Percentiles rank a stretch among this genome's conserved stretches.
Evolutionary conservation across 768 basidiomycete genomes (phyloP).

Genomic region (Leccinum disarticulatum): DNA sequence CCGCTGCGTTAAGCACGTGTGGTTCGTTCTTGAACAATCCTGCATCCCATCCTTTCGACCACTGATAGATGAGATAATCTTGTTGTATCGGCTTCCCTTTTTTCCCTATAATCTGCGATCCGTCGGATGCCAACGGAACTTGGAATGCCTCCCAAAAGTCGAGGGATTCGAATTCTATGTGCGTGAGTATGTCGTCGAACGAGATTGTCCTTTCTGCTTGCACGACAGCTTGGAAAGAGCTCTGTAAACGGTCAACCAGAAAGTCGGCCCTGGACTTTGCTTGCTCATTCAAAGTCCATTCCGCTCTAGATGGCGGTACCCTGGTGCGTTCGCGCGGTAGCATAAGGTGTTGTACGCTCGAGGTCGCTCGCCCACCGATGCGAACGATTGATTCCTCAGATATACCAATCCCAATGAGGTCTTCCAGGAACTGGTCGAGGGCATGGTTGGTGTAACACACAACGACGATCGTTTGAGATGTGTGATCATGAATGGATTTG

Average conservation of each 20-base stretch:
- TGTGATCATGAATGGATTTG: constrained; percentile 53
- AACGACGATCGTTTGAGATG: constrained; percentile 54
- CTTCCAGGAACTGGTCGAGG: constrained; percentile 66
- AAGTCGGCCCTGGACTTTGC: constrained; percentile 29
- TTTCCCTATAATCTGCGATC: constrained; percentile 43
- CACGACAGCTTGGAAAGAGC: constrained; percentile 32
- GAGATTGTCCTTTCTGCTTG: constrained; percentile 13
- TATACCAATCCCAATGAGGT: constrained; percentile 61
- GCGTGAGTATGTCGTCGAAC: constrained; percentile 37
- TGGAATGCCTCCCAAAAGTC: constrained; percentile 46
- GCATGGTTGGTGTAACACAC: constrained; percentile 78
- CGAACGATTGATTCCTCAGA: constrained; percentile 50
- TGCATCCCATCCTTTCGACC: constrained; percentile 46
- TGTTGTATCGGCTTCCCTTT: constrained; percentile 36
- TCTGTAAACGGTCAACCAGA: constrained; percentile 26
- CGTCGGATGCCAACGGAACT: constrained; percentile 43
- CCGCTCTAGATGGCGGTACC: constrained; percentile 28
- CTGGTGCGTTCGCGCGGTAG: constrained; percentile 39
- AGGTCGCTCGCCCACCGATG: constrained; percentile 55
- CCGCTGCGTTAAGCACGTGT: constrained; percentile 22
- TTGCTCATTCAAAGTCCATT: constrained; percentile 44
- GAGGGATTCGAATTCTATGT: constrained; percentile 53
- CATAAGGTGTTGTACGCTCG: constrained; percentile 45
- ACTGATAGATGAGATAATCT: constrained; percentile 47
- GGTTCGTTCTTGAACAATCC: constrained; percentile 38